Percentiles rank a stretch among this genome's conserved stretches.
phyloP scores from a whole-genome alignment of 1,284 basidiomycete species.

The Fomitopsis betulina region DNA sequence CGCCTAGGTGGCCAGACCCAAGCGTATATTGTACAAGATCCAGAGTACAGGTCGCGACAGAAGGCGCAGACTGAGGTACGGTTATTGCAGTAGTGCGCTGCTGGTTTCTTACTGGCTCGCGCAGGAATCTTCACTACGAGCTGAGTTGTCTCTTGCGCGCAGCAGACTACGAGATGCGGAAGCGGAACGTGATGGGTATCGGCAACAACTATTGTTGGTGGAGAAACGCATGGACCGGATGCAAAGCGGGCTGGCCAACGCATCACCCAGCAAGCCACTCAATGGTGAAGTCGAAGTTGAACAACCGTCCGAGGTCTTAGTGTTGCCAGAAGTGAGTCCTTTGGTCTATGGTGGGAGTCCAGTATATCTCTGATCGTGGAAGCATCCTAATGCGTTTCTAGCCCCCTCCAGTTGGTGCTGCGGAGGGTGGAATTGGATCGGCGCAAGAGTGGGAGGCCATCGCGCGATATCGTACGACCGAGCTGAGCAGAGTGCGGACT shows the following conservation, averaged over 20 bases:
- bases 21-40: constrained; percentile 29
- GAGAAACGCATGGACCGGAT: constrained; percentile 74
- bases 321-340: constrained; percentile 67
- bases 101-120: constrained; percentile 4
- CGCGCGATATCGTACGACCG: constrained; percentile 36
- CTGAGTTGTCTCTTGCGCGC: constrained; percentile 57
- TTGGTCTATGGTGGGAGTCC: constrained; percentile 63
- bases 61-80: constrained; percentile 57
- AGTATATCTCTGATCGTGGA: constrained; percentile 34
- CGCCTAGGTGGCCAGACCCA: constrained; percentile 36
- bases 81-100: constrained; percentile 1
- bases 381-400: constrained; percentile 35
- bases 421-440: constrained; percentile 16
- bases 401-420: constrained; percentile 23
- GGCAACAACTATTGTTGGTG: constrained; percentile 54
- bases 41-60: constrained; percentile 43
- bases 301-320: constrained; percentile 29
- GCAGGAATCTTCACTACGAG: constrained; percentile 45
- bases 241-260: constrained; percentile 56
- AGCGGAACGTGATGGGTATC: constrained; percentile 49
- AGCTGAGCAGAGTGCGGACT: constrained; percentile 33
- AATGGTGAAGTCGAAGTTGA: constrained; percentile 48
- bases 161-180: constrained; percentile 53
- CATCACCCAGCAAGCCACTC: constrained; percentile 33
- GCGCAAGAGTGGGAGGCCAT: constrained; percentile 27